Evolutionary conservation across 2,329 filamentous ascomycete species (phyloP).

Genomic region (Nakataea oryzae): DNA sequence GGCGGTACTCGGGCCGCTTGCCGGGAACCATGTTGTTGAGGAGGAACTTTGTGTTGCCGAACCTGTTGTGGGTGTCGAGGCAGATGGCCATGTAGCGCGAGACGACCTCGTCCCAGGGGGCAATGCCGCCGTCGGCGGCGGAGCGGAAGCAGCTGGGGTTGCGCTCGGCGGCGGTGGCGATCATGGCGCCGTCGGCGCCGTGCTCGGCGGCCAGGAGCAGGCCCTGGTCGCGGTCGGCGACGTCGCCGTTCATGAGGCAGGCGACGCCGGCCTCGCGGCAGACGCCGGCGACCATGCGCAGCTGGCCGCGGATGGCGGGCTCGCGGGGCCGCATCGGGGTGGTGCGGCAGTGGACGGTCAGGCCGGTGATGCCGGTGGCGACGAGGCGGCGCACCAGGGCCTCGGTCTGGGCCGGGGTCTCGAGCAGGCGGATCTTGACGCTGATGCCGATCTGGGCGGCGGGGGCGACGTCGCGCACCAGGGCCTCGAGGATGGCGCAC

Average conservation of each 20-base stretch:
- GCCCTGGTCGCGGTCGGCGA: constrained; percentile 64
- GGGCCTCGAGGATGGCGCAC: constrained; percentile 68
- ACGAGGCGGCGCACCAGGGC: constrained; percentile 68
- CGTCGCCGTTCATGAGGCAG: constrained; percentile 93
- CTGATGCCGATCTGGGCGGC: constrained; percentile 85
- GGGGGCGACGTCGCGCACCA: constrained; percentile 68
- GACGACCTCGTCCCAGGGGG: constrained; percentile 68
- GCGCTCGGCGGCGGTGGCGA: constrained; percentile 82
- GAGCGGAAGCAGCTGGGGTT: constrained; percentile 82
- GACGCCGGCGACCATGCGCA: constrained; percentile 71
- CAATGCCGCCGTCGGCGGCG: constrained; percentile 56
- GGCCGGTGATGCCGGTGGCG: constrained; percentile 77
- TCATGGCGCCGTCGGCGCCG: constrained; percentile 93
- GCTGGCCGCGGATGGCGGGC: constrained; percentile 72
- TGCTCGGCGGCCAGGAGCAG: constrained; percentile 63
- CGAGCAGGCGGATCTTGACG: constrained; percentile 88
- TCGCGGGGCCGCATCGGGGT: constrained; percentile 91
- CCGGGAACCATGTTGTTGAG: constrained; percentile 80
- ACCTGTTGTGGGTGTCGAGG: constrained; percentile 74
- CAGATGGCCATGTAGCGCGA: constrained; percentile 62
- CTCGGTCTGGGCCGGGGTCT: constrained; percentile 66
- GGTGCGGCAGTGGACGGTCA: constrained; percentile 93
- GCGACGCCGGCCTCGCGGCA: constrained; percentile 81
- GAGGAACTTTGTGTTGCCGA: constrained; percentile 87
- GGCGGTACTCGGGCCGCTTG: constrained; percentile 53